Evolutionary conservation across 2,329 filamentous ascomycete genomes (phyloP), one percentile per base, ranked within the genome.

Genomic region (Catunica adiposa): DNA sequence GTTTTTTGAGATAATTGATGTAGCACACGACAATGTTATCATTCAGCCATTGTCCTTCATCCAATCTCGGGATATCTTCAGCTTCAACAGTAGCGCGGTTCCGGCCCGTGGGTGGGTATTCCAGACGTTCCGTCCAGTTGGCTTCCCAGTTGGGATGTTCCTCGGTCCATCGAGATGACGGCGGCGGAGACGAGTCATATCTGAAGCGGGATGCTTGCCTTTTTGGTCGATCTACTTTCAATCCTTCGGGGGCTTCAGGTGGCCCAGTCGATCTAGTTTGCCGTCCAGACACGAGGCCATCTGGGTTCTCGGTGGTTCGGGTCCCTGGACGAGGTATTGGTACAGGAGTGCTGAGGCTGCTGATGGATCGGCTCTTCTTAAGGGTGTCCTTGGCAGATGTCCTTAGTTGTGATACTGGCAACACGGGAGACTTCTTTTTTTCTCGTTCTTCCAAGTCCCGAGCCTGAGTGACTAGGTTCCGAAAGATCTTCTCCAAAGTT

Each of bases 21-120:
- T 94, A 95, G 65, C 96, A 96, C 53, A 79, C 82, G 61, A 98
- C 85, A 26, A 98, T 71, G 63, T 88, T 95, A 69, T 98, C 92
- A 64, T 98, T 98, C 46, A 98, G 69, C 58, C 85, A 94, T 62
- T 95, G 79, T 11, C 82, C 86, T 60, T 94, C 86, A 59, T 94
- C 83, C 2, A 98, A 75, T 44, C 87, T 77, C 20, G 75, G 70
- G 34, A 97, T 80, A 63, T 92, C 87, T n/a, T 76, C 71, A 59
- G 76, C 80, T 56, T 86, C 78, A 1, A 92, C 79, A 1, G 76
- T 79, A 1, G 82, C 79, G 59, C 80, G 75, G 52, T 78, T 77
- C 55, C 74, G 77, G 2, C 79, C 79, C 25, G 68, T 70, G 3
- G 69, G 62, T 2, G 80, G 81, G 64, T 79, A 88, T 1, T 80